These are phyloP conservation scores for Entomophthora muscae DNA, from an alignment of 371 early-diverging fungal species.

Conservation along the genomic window DNA sequence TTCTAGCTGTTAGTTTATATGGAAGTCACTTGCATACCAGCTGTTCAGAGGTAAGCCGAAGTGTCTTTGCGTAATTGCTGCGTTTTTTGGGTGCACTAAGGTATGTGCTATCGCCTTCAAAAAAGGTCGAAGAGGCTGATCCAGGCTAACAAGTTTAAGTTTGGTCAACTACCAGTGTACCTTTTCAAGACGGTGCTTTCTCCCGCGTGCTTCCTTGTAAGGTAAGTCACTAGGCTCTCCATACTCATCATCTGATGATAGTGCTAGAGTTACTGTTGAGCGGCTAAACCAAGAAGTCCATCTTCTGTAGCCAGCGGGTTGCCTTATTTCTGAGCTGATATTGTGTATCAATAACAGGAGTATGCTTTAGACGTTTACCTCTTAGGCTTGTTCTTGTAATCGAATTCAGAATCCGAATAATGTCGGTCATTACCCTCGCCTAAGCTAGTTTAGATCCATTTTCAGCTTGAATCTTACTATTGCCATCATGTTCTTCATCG, in stretches of 20 bases:
- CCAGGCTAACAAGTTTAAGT: too few species aligned
- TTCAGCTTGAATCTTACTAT: not conserved
- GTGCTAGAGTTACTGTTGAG: not conserved
- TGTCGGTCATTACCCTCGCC: constrained; percentile 10
- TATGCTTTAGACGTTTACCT: too few species aligned
- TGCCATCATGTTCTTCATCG: not conserved
- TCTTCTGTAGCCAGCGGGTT: constrained; percentile 9
- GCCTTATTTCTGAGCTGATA: not conserved
- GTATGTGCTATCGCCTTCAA: too few species aligned
- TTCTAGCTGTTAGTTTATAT: constrained; percentile 17
- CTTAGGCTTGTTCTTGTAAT: constrained; percentile 3
- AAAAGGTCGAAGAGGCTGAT: too few species aligned
- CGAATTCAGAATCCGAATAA: constrained; percentile 12
- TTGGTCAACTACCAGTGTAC: too few species aligned
- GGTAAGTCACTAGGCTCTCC: not conserved
- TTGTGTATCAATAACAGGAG: too few species aligned
- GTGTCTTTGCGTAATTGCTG: constrained; percentile 64
- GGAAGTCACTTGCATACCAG: constrained; percentile 20
- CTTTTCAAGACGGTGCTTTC: not conserved
- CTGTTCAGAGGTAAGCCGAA: constrained; percentile 84
- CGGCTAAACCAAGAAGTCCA: constrained; percentile 3
- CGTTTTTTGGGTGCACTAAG: constrained; percentile 11
- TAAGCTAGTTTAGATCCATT: not conserved
- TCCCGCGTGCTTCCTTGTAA: not conserved
- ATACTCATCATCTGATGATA: constrained; percentile 3